A percentile compares a stretch with the other conserved stretches of the same genome.
Evolutionary conservation across 2,329 filamentous ascomycete species (phyloP).

Genomic region (Bipolaris victoriae): DNA sequence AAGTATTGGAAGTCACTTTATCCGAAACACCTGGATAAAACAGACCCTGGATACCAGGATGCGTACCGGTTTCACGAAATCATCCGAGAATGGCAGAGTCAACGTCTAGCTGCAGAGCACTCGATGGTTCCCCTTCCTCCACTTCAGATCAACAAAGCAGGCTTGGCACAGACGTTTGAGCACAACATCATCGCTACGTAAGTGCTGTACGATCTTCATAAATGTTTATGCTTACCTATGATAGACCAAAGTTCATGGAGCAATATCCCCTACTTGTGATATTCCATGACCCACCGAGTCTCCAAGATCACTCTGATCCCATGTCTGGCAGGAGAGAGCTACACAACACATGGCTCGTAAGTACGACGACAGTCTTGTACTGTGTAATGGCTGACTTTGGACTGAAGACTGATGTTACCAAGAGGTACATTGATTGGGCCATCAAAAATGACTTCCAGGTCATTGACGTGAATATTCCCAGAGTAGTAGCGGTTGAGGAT

Average conservation of each 20-base stretch:
- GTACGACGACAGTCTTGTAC: constrained; percentile 49
- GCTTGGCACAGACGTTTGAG: constrained; percentile 77
- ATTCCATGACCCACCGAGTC: constrained; percentile 79
- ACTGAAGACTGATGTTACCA: constrained; percentile 76
- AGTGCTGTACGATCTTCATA: constrained; percentile 24
- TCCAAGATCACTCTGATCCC: constrained; percentile 52
- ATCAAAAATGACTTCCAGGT: constrained; percentile 77
- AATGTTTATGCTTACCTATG: constrained; percentile 2
- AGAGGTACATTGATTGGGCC: constrained; percentile 85
- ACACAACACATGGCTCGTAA: constrained; percentile 87
- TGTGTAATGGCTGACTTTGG: constrained; percentile 52
- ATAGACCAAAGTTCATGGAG: constrained; percentile 67
- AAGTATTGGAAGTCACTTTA: constrained; percentile 88
- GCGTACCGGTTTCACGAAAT: constrained; percentile 75
- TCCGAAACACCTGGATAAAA: constrained; percentile 59
- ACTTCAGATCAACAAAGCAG: constrained; percentile 76
- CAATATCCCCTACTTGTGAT: constrained; percentile 77
- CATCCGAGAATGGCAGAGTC: constrained; percentile 76
- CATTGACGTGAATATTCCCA: constrained; percentile 90
- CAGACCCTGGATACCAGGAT: constrained; percentile 37
- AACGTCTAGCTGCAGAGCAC: constrained; percentile 71
- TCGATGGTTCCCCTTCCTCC: constrained; percentile 77
- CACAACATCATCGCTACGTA: constrained; percentile 84
- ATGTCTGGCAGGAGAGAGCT: constrained; percentile 73
- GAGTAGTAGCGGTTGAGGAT: constrained; percentile 70